Base-by-base conservation (phyloP, 2,329 filamentous ascomycete genomes). In the Hysterium pulicare region DNA sequence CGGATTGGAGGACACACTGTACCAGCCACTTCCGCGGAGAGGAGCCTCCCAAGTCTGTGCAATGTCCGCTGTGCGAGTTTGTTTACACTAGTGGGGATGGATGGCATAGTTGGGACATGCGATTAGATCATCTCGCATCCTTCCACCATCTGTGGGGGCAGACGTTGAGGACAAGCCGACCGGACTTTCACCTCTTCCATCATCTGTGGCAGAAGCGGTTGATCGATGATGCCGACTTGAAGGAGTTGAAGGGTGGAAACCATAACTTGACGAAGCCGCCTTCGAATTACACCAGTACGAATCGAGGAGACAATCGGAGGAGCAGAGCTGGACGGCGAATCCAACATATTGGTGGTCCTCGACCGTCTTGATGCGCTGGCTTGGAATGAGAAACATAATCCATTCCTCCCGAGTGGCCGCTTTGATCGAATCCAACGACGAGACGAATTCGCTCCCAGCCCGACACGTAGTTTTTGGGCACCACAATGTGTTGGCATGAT, bases 31-130 rank as follows among this genome's bases (percentile, higher is more conserved):
- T 65, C 44, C 52, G 52, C n/a, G 57, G 58, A 40, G 49, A 62
- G 36, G 48, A 58, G 20, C 63, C 62, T 1, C 63, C 63, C 1
- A 49, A 46, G 34, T 49, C 45, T 1, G 59, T 59, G 4, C 45
- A 47, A 7, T 67, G 63, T 40, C 61, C 62, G 19, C 45, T 67
- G 5, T 67, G 63, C 47, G 40, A 57, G 5, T 67, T 57, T 50
- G 40, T 31, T 2, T 41, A 26, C 11, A 47, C 46, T 6, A 39
- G 22, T 16, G 44, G 51, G 1, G 34, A 52, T 20, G 58, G 57
- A 1, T 38, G 41, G 38, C 37, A 36, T 1, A 48, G 51, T 4
- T 67, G 63, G 63, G 31, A 44, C 3, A 15, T 16, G 1, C 53
- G 55, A 20, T 61, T 66, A 57, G 46, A 54, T 1, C 63, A 67